Evolutionary conservation across 176 grass and related monocot genomes (phyloP), one percentile per base, ranked within the genome.

Genomic region (Ananas comosus): DNA sequence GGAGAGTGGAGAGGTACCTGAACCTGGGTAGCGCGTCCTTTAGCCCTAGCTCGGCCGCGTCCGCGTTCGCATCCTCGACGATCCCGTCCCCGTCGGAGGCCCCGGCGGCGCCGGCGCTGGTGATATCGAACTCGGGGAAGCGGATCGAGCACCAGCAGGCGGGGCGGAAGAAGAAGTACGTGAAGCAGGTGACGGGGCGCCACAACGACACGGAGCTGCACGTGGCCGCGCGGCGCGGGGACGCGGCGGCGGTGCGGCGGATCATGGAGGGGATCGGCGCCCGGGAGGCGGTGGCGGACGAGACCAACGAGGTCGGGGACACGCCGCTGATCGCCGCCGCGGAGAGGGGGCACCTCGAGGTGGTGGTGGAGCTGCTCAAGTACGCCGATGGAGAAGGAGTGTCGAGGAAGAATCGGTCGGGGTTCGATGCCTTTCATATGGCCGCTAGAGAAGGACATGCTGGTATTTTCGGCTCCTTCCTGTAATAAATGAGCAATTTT

Each of bases 121-220:
- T 76, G 74, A 75, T 96, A 69, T 74, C 92, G 28, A 67, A 67
- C 48, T 91, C 92, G 16, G 75, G 83, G 50, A 82, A 82, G 69
- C 47, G 11, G 51, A 81, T 81, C 33, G 71, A 70, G 52, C 67
- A 69, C 42, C 64, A 70, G 51, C 67, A 69, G 70, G 87, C 82
- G 63, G 82, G 80, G 74, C 85, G 83, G 83, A 90, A 74, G 66
- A 82, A 79, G 67, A 80, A 90, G 66, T 96, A 91, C 70, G 92
- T 96, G 85, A 86, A 86, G 70, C 92, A 96, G 82, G 92, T 96
- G 67, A 96, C 88, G 12, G 92, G 92, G 24, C 77, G 83, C 18
- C 85, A 82, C 77, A 96, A 96, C 83, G 92, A 96, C 76, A 91
- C 83, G 4, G 85, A 91, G 70, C 76, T 96, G 64, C 88, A 96